A percentile compares a stretch with the other conserved stretches of the same genome.
These are phyloP conservation scores for Microsporum ferrugineum DNA, from an alignment of 2,329 filamentous ascomycete species.

Conservation along the genomic window DNA sequence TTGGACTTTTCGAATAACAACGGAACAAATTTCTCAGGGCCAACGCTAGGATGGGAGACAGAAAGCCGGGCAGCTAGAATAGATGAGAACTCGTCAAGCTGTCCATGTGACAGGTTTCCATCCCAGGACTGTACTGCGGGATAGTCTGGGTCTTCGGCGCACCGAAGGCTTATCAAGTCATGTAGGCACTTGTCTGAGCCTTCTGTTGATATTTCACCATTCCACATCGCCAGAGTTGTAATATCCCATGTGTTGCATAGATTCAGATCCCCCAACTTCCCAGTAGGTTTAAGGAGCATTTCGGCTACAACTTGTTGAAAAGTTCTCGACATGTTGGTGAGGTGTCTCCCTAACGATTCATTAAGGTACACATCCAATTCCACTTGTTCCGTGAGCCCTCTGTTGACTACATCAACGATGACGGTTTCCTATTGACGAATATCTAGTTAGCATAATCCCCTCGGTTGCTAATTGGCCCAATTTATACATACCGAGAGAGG, in stretches of 20 bases:
- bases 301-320: conserved; percentile 2
- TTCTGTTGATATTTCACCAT: neutral
- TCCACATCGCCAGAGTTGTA: neutral
- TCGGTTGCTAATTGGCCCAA: neutral
- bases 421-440: neutral
- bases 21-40: conserved; percentile 16
- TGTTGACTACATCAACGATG: neutral
- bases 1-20: conserved; percentile 23
- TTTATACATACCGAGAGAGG: neutral
- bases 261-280: neutral
- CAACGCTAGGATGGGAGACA: conserved; percentile 17
- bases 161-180: neutral
- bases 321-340: neutral
- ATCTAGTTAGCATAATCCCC: neutral
- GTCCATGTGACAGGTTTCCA: conserved; percentile 12
- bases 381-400: neutral
- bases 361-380: neutral
- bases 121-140: conserved; percentile 17
- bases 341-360: neutral
- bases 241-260: neutral
- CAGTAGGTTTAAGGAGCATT: conserved; percentile 1
- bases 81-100: conserved; percentile 16
- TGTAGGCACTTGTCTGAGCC: neutral
- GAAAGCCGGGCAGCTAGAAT: conserved; percentile 13
- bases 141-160: neutral